Evolutionary conservation across 257 asterid species (phyloP).

Genomic region (Phtheirospermum japonicum): DNA sequence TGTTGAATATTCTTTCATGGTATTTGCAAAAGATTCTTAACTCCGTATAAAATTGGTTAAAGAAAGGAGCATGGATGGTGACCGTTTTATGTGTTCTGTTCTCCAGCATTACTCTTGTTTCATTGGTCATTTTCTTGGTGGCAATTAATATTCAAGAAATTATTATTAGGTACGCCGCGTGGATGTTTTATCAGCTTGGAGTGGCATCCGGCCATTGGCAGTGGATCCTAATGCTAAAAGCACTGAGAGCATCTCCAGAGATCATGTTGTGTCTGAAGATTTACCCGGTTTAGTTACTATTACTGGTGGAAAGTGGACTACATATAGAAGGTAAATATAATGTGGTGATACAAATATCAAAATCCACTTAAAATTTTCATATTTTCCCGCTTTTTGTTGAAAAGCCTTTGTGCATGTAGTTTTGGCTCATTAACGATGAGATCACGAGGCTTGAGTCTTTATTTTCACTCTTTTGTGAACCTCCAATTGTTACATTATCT

Average conservation of each 20-base stretch:
- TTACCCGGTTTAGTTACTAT: conserved; percentile 90
- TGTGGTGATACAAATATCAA: neutral
- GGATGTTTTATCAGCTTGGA: conserved; percentile 98
- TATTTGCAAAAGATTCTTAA: neutral
- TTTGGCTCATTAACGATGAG: conserved; percentile 10
- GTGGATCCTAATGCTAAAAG: conserved; percentile 83
- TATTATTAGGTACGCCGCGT: conserved; percentile 70
- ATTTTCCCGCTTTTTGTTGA: conserved; percentile 18
- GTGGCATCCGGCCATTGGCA: conserved; percentile 98
- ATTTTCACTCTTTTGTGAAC: conserved; percentile 11
- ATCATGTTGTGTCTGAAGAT: conserved; percentile 87
- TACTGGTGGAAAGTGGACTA: conserved; percentile 99
- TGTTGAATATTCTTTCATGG: neutral
- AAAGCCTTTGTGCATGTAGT: conserved; percentile 15
- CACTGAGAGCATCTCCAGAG: conserved; percentile 93
- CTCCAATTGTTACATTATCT: conserved; percentile 13
- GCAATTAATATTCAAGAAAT: conserved; percentile 26
- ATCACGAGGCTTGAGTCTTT: conserved; percentile 12
- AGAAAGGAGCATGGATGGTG: conserved; percentile 11
- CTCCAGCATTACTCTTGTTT: conserved; percentile 16
- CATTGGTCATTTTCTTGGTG: conserved; percentile 15
- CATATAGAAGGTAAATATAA: conserved; percentile 79
- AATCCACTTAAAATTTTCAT: neutral
- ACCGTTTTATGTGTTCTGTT: conserved; percentile 2
- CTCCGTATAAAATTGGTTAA: conserved; percentile 17